A percentile compares a stretch with the other conserved stretches of the same genome.
Evolutionary conservation across 106 monocot genomes (phyloP).

Genomic region (Gastrodia elata): DNA sequence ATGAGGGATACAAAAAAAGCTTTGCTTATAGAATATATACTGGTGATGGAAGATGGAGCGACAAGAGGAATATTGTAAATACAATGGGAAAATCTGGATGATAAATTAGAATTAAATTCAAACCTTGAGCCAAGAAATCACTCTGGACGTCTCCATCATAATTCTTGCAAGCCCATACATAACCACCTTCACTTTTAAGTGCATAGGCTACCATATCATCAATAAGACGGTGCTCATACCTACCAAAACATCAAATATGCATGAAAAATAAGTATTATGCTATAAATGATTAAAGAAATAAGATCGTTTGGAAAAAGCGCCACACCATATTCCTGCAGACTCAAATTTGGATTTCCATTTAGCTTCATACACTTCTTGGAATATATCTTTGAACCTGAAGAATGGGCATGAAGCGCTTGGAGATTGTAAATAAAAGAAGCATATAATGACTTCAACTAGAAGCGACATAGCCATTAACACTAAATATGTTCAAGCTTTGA

Average conservation of each 20-base stretch:
- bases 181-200: constrained; percentile 82
- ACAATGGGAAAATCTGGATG: background rate
- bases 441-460: background rate
- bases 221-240: constrained; percentile 97
- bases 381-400: constrained; percentile 91
- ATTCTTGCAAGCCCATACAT: constrained; percentile 98
- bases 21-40: background rate
- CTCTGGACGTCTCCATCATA: constrained; percentile 99
- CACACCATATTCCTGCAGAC: constrained; percentile 84
- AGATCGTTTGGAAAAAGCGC: background rate
- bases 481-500: background rate
- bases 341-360: constrained; percentile 81
- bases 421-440: background rate
- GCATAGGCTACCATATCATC: constrained; percentile 99
- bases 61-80: background rate
- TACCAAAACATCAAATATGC: constrained; percentile 17
- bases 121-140: constrained; percentile 97
- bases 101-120: background rate
- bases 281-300: background rate
- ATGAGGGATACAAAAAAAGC: background rate
- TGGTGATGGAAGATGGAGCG: background rate
- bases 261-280: constrained; percentile 10
- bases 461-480: background rate
- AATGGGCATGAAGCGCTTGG: background rate
- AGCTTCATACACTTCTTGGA: constrained; percentile 85